Base-by-base conservation (phyloP, 2,329 filamentous ascomycete genomes). In the Cordyceps cateniannulata region DNA sequence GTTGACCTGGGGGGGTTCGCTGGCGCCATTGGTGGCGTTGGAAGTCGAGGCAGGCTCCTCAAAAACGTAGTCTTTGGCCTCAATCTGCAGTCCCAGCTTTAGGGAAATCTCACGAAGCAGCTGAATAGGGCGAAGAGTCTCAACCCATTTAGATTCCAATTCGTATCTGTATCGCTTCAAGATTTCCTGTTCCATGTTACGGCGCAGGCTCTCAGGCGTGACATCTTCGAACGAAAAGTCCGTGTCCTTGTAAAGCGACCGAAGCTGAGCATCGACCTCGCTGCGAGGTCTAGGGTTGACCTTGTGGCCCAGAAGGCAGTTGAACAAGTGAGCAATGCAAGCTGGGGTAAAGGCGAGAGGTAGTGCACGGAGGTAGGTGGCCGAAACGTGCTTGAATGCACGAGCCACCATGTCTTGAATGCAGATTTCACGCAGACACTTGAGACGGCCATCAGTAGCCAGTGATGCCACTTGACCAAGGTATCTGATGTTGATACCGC, bases 401-500 rank as follows among this genome's bases (percentile, higher is more conserved):
- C 95, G 87, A n/a, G 90, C 84, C 65, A 98, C 84, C 89, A 98
- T 98, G 75, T 99, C 95, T 71, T 96, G 93, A 47, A 91, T 75
- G 63, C 89, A 84, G 42, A 99, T 84, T 61, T 86, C 84, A 65
- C 85, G 86, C 67, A 99, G 80, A 63, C 92, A 92, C 67, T 87
- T 80, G 25, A 98, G 81, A 63, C 91, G 87, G 59, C 85, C 81
- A 60, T 88, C 88, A 65, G 84, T 83, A 67, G 88, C 85, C 56
- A 90, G 81, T 62, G 84, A 79, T 14, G 91, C 89, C 64, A 99
- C 76, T 74, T 87, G 89, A 66, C 95, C 95, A n/a, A 98, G 82
- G 73, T 99, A 99, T 69, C 96, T 86, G 64, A 98, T 84, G 77
- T 99, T 99, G 79, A 99, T 93, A 76, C 95, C 95, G 47, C 93